Base-by-base conservation (phyloP, 2,329 filamentous ascomycete genomes). In the Monilinia aucupariae region DNA sequence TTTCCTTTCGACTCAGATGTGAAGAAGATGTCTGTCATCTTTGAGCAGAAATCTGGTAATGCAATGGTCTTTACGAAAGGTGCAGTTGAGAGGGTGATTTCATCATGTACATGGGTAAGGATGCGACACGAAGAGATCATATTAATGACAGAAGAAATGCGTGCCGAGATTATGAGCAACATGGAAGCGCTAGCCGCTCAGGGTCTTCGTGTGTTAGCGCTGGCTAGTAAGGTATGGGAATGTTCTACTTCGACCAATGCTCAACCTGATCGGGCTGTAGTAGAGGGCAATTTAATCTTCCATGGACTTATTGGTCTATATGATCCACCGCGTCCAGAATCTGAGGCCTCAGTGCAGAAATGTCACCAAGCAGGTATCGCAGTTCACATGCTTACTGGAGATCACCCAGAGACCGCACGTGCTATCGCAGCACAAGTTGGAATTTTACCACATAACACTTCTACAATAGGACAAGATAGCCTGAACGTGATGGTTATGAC, bases 301-400 rank as follows among this genome's bases (percentile, higher is more conserved):
- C 82, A 90, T 17, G 92, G 92, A n/a, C 71, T 86, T 0, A 76
- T 85, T 47, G 83, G 78, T 6, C 81, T 86, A 49, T 79, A 84
- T 37, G 83, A 86, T 67, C 83, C 83, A 30, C 82, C 82, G 4
- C 78, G 83, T 59, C 76, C 80, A 32, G 84, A 86, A 68, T 84
- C 85, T 25, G 79, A 81, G 0, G 76, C 77, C 10, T 83, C 85
- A 0, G 77, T 85, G 25, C 75, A 78, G 22, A 87, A 81, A 0
- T 79, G 91, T 15, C 83, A 88, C 6, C 79, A 81, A 0, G 89
- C 89, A 1, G 87, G 87, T 1, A 87, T 92, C 61, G 80, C 85
- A 10, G 84, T 91, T 32, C 86, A 89, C 73, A 92, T 92, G 89
- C 81, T 96, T 12, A 94, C 90, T 27, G 90, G 90, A 64, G 90